Base-by-base conservation (phyloP, 495 filamentous ascomycete genomes). In the Xylaria longipes region DNA sequence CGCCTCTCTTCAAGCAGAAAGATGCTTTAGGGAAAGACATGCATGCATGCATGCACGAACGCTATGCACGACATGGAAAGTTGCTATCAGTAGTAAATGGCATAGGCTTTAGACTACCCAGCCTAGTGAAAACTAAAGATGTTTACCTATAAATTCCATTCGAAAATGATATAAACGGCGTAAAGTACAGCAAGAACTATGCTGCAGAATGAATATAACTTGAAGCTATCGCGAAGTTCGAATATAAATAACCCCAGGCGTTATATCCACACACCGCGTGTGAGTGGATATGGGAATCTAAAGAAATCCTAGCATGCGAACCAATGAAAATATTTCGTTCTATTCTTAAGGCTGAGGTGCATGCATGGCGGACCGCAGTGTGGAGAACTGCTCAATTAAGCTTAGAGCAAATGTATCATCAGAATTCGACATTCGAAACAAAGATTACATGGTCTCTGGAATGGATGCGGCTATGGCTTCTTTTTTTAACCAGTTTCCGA, bases 311-410 rank as follows among this genome's bases (percentile, higher is more conserved):
- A 22, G 25, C 3, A 5, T 37, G 33, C 33, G 31, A 35, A 22
- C 57, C 57, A 60, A 60, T 60, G 2, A 60, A 11, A 60, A 35
- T 60, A 20, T 22, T 37, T 22, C 9, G 20, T 60, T 60, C 11
- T n/a, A n/a, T n/a, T 12, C 57, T 37, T 60, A 60, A 37, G 57
- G 57, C 57, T 60, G 57, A 60, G 17, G 57, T 22, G 57, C 57
- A 60, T 60, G 56, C 56, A 60, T 60, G 20, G n/a, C 57, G 57
- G 52, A 31, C 52, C 15, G 33, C 22, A 37, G 33, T 8, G 17
- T 37, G 20, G 57, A 22, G 20, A 39, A 22, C 31, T 60, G 22
- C 57, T 37, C 7, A 60, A 60, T 37, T 22, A 37, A 37, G 57
- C 57, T 60, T 60, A 60, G 56, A 6, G 50, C 12, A 12, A 27